Evolutionary conservation across 1,284 basidiomycete genomes (phyloP).

Genomic region (Salmacisia buchloeana): DNA sequence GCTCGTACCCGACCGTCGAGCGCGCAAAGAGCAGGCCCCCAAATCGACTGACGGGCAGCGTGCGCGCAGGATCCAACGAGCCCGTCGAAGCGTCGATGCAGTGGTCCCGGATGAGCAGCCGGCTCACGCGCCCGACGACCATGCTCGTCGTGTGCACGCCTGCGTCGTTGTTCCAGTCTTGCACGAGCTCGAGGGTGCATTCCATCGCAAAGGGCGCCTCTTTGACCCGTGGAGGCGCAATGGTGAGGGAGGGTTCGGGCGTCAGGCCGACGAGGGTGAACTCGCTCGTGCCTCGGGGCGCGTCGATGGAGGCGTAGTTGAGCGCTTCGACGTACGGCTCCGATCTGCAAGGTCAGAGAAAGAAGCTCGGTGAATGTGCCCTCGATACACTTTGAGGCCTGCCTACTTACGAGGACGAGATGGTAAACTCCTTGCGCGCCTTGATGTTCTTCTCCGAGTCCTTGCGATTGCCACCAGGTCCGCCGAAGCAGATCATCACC

Average conservation of each 20-base stretch:
- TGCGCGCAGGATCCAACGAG: slow-evolving; percentile 27
- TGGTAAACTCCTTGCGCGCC: slow-evolving; percentile 25
- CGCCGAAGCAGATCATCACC: slow-evolving; percentile 39
- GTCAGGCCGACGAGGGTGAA: slow-evolving; percentile 34
- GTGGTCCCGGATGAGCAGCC: slow-evolving; percentile 36
- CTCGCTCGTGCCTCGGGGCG: slow-evolving; percentile 28
- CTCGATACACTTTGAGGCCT: neutral
- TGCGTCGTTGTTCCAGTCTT: slow-evolving; percentile 26
- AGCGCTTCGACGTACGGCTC: slow-evolving; percentile 39
- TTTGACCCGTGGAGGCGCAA: slow-evolving; percentile 30
- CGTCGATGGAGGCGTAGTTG: slow-evolving; percentile 39
- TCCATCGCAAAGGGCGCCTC: slow-evolving; percentile 40
- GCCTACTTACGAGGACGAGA: slow-evolving; percentile 18
- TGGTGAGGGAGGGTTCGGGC: slow-evolving; percentile 29
- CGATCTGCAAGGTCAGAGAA: slow-evolving; percentile 9
- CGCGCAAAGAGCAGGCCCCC: slow-evolving; percentile 32
- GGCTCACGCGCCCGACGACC: slow-evolving; percentile 27
- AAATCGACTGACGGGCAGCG: slow-evolving; percentile 29
- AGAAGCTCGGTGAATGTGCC: neutral
- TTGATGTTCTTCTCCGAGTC: slow-evolving; percentile 36
- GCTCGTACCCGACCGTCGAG: slow-evolving; percentile 25
- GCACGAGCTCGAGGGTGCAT: slow-evolving; percentile 28
- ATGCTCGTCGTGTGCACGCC: slow-evolving; percentile 35
- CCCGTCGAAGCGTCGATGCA: slow-evolving; percentile 26
- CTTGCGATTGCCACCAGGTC: slow-evolving; percentile 25